Evolutionary conservation across 192 early-diverging fungal species (phyloP).

Genomic region (Gaertneriomyces sp.): DNA sequence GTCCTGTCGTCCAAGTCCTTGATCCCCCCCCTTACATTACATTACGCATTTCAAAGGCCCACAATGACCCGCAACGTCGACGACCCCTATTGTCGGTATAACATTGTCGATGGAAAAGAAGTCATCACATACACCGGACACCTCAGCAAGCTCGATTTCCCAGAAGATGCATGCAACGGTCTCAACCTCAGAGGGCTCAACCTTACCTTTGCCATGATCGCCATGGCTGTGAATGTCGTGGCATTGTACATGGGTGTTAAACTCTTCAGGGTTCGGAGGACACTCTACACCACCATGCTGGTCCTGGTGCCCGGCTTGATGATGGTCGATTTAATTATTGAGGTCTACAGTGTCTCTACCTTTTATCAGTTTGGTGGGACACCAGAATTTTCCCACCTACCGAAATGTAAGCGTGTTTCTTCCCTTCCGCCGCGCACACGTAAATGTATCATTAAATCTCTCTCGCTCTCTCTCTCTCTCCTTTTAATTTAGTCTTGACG

Average conservation of each 20-base stretch:
- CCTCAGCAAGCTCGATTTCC: neutral
- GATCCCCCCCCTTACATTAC: too few relatives aligned
- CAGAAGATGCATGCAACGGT: neutral
- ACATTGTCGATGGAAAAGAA: neutral
- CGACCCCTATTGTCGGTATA: neutral
- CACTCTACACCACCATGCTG: neutral
- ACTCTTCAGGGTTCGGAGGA: neutral
- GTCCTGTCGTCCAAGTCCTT: too few relatives aligned
- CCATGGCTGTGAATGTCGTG: neutral
- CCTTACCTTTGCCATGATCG: neutral
- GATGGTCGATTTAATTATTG: neutral
- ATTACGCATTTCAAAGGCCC: too few relatives aligned
- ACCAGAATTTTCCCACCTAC: neutral
- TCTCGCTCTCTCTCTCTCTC: too few relatives aligned
- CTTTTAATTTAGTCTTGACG: too few relatives aligned
- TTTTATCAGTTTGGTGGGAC: neutral
- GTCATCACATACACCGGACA: conserved; percentile 1
- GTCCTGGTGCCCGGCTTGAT: neutral
- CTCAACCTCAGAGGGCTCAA: neutral
- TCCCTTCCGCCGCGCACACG: neutral
- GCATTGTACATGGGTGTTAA: neutral
- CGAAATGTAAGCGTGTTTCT: neutral
- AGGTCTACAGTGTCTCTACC: neutral
- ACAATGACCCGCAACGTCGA: neutral
- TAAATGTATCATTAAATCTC: too few relatives aligned